A percentile compares a stretch with the other conserved stretches of the same genome.
phyloP scores from a whole-genome alignment of 345 rosid species.

The Hevea brasiliensis region DNA sequence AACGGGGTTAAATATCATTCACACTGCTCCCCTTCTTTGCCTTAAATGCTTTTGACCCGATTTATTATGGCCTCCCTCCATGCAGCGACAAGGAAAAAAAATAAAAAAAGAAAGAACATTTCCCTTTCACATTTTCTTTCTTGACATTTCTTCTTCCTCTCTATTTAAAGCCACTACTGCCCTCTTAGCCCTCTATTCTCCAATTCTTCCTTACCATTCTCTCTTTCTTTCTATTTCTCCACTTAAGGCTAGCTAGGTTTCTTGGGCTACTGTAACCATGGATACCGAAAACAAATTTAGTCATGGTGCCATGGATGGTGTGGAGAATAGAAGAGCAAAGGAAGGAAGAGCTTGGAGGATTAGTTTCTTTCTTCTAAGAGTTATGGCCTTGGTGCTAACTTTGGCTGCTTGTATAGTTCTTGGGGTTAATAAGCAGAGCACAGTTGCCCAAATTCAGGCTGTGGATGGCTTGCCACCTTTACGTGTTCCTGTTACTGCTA shows the following conservation, averaged over 20 bases:
- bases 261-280: background rate
- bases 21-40: too few species aligned
- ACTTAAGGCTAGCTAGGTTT: background rate
- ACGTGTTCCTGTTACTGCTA: slow-evolving; percentile 48
- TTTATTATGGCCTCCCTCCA: background rate
- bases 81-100: too few species aligned
- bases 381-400: slow-evolving; percentile 50
- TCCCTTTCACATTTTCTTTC: background rate
- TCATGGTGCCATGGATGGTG: slow-evolving; percentile 1
- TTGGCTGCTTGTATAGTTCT: slow-evolving; percentile 46
- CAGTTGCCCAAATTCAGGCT: slow-evolving; percentile 39
- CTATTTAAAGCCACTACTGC: background rate
- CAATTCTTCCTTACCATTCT: background rate
- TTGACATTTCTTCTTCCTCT: background rate
- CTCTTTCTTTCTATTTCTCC: background rate
- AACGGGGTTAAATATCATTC: too few species aligned
- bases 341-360: background rate
- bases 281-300: background rate
- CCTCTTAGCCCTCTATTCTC: background rate
- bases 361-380: slow-evolving; percentile 36
- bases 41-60: too few species aligned
- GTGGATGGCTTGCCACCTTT: slow-evolving; percentile 51
- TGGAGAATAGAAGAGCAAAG: background rate
- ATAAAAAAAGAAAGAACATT: too few species aligned
- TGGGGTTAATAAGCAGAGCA: slow-evolving; percentile 53